Conservation (phyloP, 495 filamentous ascomycete genomes). For the Penicillium turbatum region DNA sequence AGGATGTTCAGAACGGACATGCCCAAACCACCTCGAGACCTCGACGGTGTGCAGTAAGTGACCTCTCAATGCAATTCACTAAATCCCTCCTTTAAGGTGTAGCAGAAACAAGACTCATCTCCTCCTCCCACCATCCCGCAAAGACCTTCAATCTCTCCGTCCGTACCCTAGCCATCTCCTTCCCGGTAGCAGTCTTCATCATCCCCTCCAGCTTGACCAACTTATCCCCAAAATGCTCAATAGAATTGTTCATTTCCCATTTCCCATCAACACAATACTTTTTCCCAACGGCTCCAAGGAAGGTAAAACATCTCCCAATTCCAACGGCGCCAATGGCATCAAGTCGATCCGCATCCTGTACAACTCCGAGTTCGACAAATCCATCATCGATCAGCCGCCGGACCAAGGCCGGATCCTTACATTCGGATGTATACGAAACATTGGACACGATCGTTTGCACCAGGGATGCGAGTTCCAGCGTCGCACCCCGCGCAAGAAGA, state of each 20-base stretch:
- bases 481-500: slow-evolving; percentile 53
- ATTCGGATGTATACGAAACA: slow-evolving; percentile 76
- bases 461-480: slow-evolving; percentile 50
- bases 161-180: slow-evolving; percentile 57
- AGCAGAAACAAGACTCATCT: slow-evolving; percentile 32
- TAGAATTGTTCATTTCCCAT: slow-evolving; percentile 56
- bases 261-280: slow-evolving; percentile 27
- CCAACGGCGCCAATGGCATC: slow-evolving; percentile 87
- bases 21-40: too few species aligned
- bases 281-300: slow-evolving; percentile 56
- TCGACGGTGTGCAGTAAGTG: neutral
- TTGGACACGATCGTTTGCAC: slow-evolving; percentile 66
- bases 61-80: too few species aligned
- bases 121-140: slow-evolving; percentile 69
- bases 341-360: slow-evolving; percentile 86
- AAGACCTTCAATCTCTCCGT: slow-evolving; percentile 62
- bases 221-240: slow-evolving; percentile 80
- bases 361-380: slow-evolving; percentile 73
- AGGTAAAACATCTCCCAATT: slow-evolving; percentile 74
- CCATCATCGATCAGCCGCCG: slow-evolving; percentile 45
- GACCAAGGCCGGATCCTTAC: slow-evolving; percentile 52
- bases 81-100: neutral
- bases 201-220: slow-evolving; percentile 64
- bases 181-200: slow-evolving; percentile 80
- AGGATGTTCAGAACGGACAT: neutral